A percentile compares a stretch with the other conserved stretches of the same genome.
These are phyloP conservation scores for Rubroshorea leprosula DNA, from an alignment of 345 rosid genomes.

Conservation along the genomic window DNA sequence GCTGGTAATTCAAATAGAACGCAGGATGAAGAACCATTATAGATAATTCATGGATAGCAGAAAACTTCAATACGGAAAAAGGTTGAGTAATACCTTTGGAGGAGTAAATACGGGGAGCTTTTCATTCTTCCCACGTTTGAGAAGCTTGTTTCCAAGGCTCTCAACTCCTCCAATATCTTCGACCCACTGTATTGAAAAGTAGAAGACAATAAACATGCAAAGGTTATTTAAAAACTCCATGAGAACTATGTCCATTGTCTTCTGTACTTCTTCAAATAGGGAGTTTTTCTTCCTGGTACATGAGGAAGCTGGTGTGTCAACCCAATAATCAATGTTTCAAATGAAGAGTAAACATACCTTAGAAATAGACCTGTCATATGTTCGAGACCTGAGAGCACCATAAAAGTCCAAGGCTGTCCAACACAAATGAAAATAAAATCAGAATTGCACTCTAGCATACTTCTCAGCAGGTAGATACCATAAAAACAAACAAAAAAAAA, in stretches of 20 bases:
- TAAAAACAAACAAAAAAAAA: too few relatives aligned
- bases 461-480: background rate
- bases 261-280: too few relatives aligned
- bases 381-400: constrained; percentile 89
- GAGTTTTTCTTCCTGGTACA: too few relatives aligned
- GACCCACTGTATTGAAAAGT: constrained; percentile 53
- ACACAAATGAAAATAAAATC: constrained; percentile 10
- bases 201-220: background rate
- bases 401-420: constrained; percentile 85
- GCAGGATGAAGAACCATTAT: background rate
- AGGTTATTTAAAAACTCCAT: too few relatives aligned
- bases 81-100: constrained; percentile 47
- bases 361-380: constrained; percentile 78
- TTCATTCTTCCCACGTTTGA: constrained; percentile 46
- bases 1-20: constrained; percentile 40
- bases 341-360: constrained; percentile 39
- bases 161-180: constrained; percentile 80
- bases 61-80: background rate
- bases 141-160: constrained; percentile 59
- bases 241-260: background rate
- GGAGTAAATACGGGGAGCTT: constrained; percentile 67
- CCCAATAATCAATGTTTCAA: too few relatives aligned
- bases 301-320: too few relatives aligned
- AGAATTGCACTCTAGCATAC: background rate
- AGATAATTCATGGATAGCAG: constrained; percentile 1